phyloP scores from a whole-genome alignment of 2,329 filamentous ascomycete genomes.

The Dactylellina parvicollis region DNA sequence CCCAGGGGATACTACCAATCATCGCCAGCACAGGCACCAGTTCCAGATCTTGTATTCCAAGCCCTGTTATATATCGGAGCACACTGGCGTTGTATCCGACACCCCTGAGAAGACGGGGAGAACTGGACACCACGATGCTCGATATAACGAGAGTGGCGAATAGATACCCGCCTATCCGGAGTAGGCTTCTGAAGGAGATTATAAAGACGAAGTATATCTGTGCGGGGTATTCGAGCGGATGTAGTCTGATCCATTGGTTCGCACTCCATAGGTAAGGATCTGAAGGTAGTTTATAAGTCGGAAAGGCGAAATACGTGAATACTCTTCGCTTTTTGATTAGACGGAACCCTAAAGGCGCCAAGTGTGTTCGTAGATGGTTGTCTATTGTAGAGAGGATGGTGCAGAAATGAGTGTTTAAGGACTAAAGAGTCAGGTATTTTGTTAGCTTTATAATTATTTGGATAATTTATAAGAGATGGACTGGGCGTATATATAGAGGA shows the following conservation, averaged over 20 bases:
- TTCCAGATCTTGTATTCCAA: slow-evolving; percentile 15
- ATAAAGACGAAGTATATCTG: slow-evolving; percentile 28
- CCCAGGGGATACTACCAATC: slow-evolving; percentile 27
- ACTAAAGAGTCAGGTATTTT: background rate
- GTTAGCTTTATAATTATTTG: background rate
- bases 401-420: background rate
- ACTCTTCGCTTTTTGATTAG: slow-evolving; percentile 26
- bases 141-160: background rate
- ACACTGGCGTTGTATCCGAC: background rate
- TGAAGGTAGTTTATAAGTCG: background rate
- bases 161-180: background rate
- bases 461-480: background rate
- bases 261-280: slow-evolving; percentile 2
- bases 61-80: background rate
- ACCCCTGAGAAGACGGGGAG: background rate
- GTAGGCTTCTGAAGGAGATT: background rate
- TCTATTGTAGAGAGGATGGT: background rate
- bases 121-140: background rate
- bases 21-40: slow-evolving; percentile 8
- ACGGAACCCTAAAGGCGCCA: background rate
- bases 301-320: slow-evolving; percentile 3
- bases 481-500: too few species aligned
- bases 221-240: slow-evolving; percentile 23
- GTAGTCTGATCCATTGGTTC: slow-evolving; percentile 1
- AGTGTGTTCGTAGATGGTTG: background rate